A percentile compares a stretch with the other conserved stretches of the same genome.
Conservation (phyloP, 2,329 filamentous ascomycete genomes). For the Leptographium galeiforme region DNA sequence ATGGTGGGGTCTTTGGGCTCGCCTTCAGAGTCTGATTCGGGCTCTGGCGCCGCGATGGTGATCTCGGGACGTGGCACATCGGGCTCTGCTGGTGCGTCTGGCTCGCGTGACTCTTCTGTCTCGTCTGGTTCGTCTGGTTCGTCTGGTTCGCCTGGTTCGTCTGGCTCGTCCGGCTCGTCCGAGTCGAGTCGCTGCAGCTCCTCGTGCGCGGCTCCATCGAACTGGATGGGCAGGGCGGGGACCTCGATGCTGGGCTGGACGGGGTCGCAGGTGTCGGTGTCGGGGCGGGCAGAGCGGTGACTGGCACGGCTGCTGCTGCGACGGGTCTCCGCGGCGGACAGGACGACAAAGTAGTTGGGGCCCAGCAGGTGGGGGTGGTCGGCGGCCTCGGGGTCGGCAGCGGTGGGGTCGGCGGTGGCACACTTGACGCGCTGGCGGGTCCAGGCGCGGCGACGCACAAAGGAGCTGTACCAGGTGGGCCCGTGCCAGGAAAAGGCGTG, state of each 20-base stretch:
- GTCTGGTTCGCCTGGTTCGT: too few species aligned
- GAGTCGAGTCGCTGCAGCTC: too few species aligned
- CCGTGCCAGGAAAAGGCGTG: slow-evolving; percentile 73
- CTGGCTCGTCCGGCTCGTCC: not conserved
- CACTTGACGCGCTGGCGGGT: slow-evolving; percentile 60
- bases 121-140: not conserved
- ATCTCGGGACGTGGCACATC: too few species aligned
- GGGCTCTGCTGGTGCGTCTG: too few species aligned
- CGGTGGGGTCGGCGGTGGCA: slow-evolving; percentile 10
- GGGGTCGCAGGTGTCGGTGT: too few species aligned
- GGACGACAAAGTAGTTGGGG: slow-evolving; percentile 68
- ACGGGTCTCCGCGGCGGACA: slow-evolving; percentile 34
- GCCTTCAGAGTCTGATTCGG: not conserved
- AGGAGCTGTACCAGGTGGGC: slow-evolving; percentile 86
- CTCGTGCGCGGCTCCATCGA: not conserved
- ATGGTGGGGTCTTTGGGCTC: slow-evolving; percentile 29
- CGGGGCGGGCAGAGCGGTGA: slow-evolving; percentile 11
- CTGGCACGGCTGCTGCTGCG: slow-evolving; percentile 11
- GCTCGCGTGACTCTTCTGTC: too few species aligned
- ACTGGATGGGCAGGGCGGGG: too few species aligned
- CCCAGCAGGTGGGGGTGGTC: slow-evolving; percentile 51
- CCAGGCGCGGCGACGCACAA: slow-evolving; percentile 84
- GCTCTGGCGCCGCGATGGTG: too few species aligned
- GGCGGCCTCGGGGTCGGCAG: not conserved
- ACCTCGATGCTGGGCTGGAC: too few species aligned